phyloP scores from a whole-genome alignment of 2,329 filamentous ascomycete species.

The Cordyceps cateniannulata region DNA sequence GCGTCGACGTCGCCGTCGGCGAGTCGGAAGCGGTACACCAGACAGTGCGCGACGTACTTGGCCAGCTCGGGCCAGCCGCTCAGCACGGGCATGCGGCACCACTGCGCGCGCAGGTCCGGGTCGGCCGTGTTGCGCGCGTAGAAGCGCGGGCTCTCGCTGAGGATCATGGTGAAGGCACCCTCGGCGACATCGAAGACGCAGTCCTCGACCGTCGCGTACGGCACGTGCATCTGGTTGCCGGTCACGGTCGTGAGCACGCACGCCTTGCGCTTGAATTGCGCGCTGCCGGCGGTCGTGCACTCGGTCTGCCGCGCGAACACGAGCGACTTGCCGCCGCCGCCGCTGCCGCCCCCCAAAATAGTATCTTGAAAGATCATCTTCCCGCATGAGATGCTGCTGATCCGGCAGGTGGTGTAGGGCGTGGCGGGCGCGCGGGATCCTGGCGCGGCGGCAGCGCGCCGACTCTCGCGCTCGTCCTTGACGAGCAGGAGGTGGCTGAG shows the following conservation, averaged over 20 bases:
- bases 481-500: constrained; percentile 21
- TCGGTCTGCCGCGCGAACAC: constrained; percentile 37
- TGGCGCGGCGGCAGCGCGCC: neutral
- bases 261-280: constrained; percentile 35
- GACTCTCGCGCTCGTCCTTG: constrained; percentile 19
- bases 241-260: constrained; percentile 33
- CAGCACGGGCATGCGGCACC: constrained; percentile 26
- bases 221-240: constrained; percentile 37
- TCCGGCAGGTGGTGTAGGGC: constrained; percentile 13
- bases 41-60: constrained; percentile 32
- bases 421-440: neutral
- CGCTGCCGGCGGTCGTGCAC: constrained; percentile 27
- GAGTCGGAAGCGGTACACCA: constrained; percentile 36
- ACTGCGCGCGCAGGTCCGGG: constrained; percentile 11
- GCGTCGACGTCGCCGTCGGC: constrained; percentile 22
- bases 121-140: constrained; percentile 26
- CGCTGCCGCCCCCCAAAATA: neutral
- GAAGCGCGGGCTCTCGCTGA: constrained; percentile 45
- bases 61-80: constrained; percentile 23
- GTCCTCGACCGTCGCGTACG: constrained; percentile 42
- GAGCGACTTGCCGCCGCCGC: constrained; percentile 21
- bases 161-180: constrained; percentile 41
- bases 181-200: constrained; percentile 31
- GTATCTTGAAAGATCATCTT: constrained; percentile 34
- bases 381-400: constrained; percentile 35